Percentiles rank a stretch among this genome's conserved stretches.
Conservation (phyloP, 1,284 basidiomycete species). For the Trametes versicolor region DNA sequence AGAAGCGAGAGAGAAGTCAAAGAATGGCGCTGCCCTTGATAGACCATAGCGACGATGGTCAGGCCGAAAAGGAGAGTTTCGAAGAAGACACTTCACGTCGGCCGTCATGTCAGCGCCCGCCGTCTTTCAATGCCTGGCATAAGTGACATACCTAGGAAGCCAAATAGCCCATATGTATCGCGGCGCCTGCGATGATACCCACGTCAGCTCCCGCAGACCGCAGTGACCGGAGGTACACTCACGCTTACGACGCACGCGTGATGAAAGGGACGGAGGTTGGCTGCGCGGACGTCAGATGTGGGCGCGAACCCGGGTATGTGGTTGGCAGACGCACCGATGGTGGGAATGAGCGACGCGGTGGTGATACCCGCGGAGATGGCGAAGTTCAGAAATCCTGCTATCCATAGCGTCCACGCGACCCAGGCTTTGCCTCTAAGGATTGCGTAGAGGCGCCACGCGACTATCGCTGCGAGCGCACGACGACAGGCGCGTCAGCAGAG, state of each 20-base stretch:
- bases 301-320: not conserved
- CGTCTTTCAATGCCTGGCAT: not conserved
- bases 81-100: slow-evolving; percentile 39
- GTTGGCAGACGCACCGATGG: slow-evolving; percentile 36
- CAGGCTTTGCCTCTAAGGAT: slow-evolving; percentile 41
- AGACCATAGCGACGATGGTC: slow-evolving; percentile 40
- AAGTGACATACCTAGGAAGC: slow-evolving; percentile 41
- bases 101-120: slow-evolving; percentile 13
- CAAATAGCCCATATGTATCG: slow-evolving; percentile 43
- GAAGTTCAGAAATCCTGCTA: slow-evolving; percentile 38
- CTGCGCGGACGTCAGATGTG: slow-evolving; percentile 22
- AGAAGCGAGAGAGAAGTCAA: slow-evolving; percentile 42
- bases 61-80: slow-evolving; percentile 45
- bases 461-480: slow-evolving; percentile 36
- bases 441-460: slow-evolving; percentile 44
- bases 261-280: slow-evolving; percentile 38
- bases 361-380: slow-evolving; percentile 38
- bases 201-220: not conserved
- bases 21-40: slow-evolving; percentile 37
- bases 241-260: slow-evolving; percentile 43
- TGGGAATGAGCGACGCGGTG: slow-evolving; percentile 38
- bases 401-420: slow-evolving; percentile 40
- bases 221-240: slow-evolving; percentile 8
- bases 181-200: slow-evolving; percentile 35
- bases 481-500: not conserved